These are phyloP conservation scores for Luffa aegyptiaca DNA, from an alignment of 306 rosid species.

Conservation along the genomic window DNA sequence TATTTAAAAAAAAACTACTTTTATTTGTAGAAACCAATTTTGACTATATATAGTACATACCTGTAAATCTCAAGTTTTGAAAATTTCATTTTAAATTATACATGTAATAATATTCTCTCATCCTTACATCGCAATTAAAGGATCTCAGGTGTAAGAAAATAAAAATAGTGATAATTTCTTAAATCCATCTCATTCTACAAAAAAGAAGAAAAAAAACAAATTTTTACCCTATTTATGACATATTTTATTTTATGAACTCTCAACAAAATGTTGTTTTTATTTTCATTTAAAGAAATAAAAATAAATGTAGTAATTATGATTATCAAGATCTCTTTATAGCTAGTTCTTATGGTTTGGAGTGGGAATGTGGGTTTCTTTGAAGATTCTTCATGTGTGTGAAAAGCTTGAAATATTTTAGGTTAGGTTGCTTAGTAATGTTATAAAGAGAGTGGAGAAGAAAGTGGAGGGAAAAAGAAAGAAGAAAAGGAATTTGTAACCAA, in stretches of 20 bases:
- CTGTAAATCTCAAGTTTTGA: background rate
- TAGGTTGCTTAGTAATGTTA: conserved; percentile 2
- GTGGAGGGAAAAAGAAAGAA: background rate
- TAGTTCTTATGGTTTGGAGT: background rate
- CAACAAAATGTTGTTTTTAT: background rate
- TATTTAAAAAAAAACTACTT: too few relatives aligned
- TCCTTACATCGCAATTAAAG: background rate
- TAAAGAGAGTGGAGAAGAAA: background rate
- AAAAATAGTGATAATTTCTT: background rate
- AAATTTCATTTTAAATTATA: too few relatives aligned
- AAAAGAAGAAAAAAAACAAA: background rate
- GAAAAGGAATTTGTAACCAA: background rate
- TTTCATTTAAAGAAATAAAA: background rate
- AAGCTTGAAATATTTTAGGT: background rate
- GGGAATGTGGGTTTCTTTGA: background rate
- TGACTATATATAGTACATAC: background rate
- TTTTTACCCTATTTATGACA: background rate
- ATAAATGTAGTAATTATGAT: background rate
- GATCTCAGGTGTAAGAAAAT: too few relatives aligned
- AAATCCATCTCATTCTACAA: background rate
- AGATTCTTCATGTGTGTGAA: conserved; percentile 3
- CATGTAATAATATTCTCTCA: background rate
- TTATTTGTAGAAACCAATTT: background rate
- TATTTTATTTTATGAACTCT: background rate
- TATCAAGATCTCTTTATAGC: background rate